phyloP scores from a whole-genome alignment of 768 basidiomycete genomes.

The Amanita rimosa region DNA sequence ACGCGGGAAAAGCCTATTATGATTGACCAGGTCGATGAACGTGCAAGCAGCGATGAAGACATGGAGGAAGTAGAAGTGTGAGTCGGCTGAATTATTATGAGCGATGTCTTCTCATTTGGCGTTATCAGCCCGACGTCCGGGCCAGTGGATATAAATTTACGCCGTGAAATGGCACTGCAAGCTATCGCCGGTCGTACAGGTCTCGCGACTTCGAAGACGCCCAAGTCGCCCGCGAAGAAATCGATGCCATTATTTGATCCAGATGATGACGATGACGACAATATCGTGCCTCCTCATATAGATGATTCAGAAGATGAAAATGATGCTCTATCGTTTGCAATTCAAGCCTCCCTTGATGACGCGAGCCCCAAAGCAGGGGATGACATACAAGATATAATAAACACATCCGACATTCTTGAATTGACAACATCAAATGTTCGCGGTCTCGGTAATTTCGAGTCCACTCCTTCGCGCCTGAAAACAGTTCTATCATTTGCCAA shows the following conservation, averaged over 20 bases:
- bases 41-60: constrained; percentile 37
- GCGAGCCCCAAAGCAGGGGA: background rate
- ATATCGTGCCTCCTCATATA: constrained; percentile 5
- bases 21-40: constrained; percentile 53
- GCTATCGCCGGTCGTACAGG: constrained; percentile 42
- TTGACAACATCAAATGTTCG: constrained; percentile 2
- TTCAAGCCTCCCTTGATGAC: constrained; percentile 49
- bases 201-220: constrained; percentile 14
- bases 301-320: constrained; percentile 37
- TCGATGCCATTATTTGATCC: constrained; percentile 41
- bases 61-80: constrained; percentile 81
- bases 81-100: constrained; percentile 13
- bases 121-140: constrained; percentile 20
- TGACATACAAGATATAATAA: constrained; percentile 5
- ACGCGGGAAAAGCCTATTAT: constrained; percentile 78
- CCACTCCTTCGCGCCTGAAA: constrained; percentile 10
- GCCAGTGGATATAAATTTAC: constrained; percentile 47
- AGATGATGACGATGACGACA: constrained; percentile 35
- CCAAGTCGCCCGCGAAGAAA: constrained; percentile 18
- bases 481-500: constrained; percentile 10
- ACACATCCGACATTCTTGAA: constrained; percentile 1
- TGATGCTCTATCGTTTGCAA: constrained; percentile 43
- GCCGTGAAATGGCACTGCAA: constrained; percentile 47
- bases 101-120: background rate
- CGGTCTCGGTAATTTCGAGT: constrained; percentile 9